Evolutionary conservation across 495 filamentous ascomycete genomes (phyloP).

Genomic region (Delitschia confertaspora): DNA sequence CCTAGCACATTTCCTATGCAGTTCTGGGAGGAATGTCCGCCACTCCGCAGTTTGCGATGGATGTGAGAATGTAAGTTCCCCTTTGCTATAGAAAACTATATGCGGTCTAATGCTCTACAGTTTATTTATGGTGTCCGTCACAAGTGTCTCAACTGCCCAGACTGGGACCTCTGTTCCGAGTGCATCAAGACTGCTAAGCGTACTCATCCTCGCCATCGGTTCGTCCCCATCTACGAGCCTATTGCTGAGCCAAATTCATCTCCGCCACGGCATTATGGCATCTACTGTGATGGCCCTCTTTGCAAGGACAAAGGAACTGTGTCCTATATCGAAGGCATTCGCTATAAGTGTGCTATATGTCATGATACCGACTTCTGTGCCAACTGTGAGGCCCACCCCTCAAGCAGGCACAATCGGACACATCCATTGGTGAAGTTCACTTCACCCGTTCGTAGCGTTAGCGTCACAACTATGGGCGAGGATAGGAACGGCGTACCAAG

Average conservation of each 20-base stretch:
- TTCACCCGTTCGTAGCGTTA: conserved; percentile 82
- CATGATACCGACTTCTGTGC: conserved; percentile 95
- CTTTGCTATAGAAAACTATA: conserved; percentile 1
- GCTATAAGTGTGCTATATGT: conserved; percentile 97
- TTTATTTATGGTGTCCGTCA: conserved; percentile 82
- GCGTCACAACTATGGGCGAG: conserved; percentile 74
- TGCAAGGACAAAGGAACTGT: conserved; percentile 53
- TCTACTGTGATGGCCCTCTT: conserved; percentile 92
- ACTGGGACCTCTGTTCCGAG: conserved; percentile 90
- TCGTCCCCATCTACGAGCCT: conserved; percentile 78
- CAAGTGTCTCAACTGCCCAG: conserved; percentile 95
- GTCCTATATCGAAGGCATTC: conserved; percentile 69
- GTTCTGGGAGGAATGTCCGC: conserved; percentile 68
- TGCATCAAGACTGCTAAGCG: conserved; percentile 58
- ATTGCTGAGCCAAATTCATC: conserved; percentile 47
- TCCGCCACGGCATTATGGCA: conserved; percentile 56
- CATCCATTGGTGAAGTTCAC: conserved; percentile 97
- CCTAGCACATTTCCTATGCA: conserved; percentile 53
- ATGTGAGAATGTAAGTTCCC: conserved; percentile 62
- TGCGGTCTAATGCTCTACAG: conserved; percentile 35
- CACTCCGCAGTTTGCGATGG: conserved; percentile 93
- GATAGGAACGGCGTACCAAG: conserved; percentile 53
- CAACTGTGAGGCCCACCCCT: conserved; percentile 80
- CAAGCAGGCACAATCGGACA: conserved; percentile 79
- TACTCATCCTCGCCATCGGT: conserved; percentile 77